Conservation (phyloP, 495 filamentous ascomycete species). For the Trypethelium eluteriae region DNA sequence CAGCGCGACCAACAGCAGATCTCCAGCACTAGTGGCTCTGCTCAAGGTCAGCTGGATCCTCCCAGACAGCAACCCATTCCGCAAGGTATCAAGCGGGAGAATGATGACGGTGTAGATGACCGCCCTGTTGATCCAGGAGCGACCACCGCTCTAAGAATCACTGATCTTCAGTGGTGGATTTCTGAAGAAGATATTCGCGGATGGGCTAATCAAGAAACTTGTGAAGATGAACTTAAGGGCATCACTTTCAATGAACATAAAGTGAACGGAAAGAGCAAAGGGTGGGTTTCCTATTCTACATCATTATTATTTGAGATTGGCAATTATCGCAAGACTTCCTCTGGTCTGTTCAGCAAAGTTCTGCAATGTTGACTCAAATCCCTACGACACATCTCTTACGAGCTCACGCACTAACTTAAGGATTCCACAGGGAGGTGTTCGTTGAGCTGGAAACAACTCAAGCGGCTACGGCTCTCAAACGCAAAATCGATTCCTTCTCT, state of each 20-base stretch:
- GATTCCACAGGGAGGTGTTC: slow-evolving; percentile 69
- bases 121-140: slow-evolving; percentile 73
- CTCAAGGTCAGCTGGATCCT: slow-evolving; percentile 35
- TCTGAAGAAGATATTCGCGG: slow-evolving; percentile 91
- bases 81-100: slow-evolving; percentile 36
- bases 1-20: slow-evolving; percentile 42
- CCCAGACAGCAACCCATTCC: slow-evolving; percentile 45
- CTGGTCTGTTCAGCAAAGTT: too few species aligned
- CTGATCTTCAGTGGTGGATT: slow-evolving; percentile 92
- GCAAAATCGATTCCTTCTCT: slow-evolving; percentile 60
- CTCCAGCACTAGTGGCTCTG: slow-evolving; percentile 42
- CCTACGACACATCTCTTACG: neutral
- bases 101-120: slow-evolving; percentile 22
- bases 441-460: slow-evolving; percentile 77
- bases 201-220: slow-evolving; percentile 57
- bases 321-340: slow-evolving; percentile 2
- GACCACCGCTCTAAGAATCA: slow-evolving; percentile 72
- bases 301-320: slow-evolving; percentile 2
- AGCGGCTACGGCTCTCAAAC: slow-evolving; percentile 79
- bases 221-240: slow-evolving; percentile 77
- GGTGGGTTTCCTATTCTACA: slow-evolving; percentile 48
- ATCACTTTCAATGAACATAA: slow-evolving; percentile 97
- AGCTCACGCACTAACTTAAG: neutral
- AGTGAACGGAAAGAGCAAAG: slow-evolving; percentile 96
- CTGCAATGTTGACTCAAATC: too few species aligned